These are phyloP conservation scores for Musa troglodytarum DNA, from an alignment of 176 grass and related monocot genomes.

Conservation along the genomic window DNA sequence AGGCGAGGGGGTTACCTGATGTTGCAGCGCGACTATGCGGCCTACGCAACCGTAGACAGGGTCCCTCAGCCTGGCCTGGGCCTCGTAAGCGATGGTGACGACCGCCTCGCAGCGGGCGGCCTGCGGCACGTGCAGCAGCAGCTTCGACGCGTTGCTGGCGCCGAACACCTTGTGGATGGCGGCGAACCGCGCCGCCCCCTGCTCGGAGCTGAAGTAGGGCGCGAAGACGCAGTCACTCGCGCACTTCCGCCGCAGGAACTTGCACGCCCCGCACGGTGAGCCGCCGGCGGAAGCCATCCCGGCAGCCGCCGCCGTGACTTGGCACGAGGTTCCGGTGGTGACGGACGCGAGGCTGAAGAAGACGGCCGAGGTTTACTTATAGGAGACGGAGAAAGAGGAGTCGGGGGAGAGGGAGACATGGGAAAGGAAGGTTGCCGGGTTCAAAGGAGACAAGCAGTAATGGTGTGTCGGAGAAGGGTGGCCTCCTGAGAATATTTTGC, in stretches of 20 bases:
- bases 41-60: neutral
- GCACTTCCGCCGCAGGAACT: constrained; percentile 16
- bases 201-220: constrained; percentile 1
- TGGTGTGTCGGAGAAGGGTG: no score
- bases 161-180: constrained; percentile 79
- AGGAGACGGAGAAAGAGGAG: no score
- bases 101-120: neutral
- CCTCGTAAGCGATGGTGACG: constrained; percentile 6
- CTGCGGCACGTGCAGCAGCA: constrained; percentile 46
- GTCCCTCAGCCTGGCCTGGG: neutral
- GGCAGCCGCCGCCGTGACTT: neutral
- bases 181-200: neutral
- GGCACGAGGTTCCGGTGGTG: no score
- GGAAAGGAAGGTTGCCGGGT: no score
- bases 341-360: no score
- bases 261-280: constrained; percentile 7
- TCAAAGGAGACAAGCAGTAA: no score
- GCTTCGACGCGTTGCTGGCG: constrained; percentile 91
- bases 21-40: neutral
- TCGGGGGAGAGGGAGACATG: no score
- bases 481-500: no score
- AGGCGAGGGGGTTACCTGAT: neutral
- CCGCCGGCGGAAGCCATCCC: neutral
- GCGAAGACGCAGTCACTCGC: neutral
- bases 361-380: no score